Conservation (phyloP, 2,329 filamentous ascomycete species). For the Aphanocladium album region DNA sequence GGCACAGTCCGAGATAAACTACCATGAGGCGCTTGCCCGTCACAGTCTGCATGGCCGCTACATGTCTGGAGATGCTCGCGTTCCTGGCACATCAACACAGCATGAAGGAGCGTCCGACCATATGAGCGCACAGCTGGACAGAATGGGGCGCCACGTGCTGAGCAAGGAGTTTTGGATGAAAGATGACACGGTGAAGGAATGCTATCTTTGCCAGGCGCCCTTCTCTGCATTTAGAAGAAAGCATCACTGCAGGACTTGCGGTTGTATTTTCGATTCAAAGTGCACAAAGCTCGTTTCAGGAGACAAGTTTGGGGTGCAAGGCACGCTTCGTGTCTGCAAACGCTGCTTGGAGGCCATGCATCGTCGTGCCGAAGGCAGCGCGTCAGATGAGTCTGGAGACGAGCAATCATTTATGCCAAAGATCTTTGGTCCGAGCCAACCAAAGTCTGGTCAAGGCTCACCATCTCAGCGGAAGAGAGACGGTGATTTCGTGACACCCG, state of each 20-base stretch:
- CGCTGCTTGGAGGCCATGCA: conserved; percentile 89
- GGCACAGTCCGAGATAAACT: conserved; percentile 53
- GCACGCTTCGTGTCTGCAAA: conserved; percentile 84
- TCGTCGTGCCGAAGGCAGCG: conserved; percentile 79
- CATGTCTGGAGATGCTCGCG: conserved; percentile 43
- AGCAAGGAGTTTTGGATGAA: conserved; percentile 99
- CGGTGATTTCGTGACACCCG: conserved; percentile 27
- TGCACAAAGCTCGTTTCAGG: conserved; percentile 91
- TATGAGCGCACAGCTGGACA: conserved; percentile 58
- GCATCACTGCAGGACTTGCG: conserved; percentile 91
- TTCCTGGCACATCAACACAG: conserved; percentile 52
- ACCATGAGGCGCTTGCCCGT: conserved; percentile 51
- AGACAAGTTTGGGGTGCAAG: conserved; percentile 78
- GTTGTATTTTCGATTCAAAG: conserved; percentile 97
- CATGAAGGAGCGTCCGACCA: conserved; percentile 51
- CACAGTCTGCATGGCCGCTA: conserved; percentile 41
- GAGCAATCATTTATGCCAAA: conserved; percentile 64
- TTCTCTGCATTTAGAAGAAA: conserved; percentile 95
- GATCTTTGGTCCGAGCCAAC: conserved; percentile 53
- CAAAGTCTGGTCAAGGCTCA: conserved; percentile 35
- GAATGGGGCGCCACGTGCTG: conserved; percentile 79
- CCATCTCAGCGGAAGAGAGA: conserved; percentile 33
- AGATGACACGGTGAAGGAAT: conserved; percentile 96
- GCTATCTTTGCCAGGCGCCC: conserved; percentile 82
- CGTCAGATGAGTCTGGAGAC: conserved; percentile 80